Evolutionary conservation across 2,329 filamentous ascomycete species (phyloP).

Genomic region (Aspergillus aculeatus): DNA sequence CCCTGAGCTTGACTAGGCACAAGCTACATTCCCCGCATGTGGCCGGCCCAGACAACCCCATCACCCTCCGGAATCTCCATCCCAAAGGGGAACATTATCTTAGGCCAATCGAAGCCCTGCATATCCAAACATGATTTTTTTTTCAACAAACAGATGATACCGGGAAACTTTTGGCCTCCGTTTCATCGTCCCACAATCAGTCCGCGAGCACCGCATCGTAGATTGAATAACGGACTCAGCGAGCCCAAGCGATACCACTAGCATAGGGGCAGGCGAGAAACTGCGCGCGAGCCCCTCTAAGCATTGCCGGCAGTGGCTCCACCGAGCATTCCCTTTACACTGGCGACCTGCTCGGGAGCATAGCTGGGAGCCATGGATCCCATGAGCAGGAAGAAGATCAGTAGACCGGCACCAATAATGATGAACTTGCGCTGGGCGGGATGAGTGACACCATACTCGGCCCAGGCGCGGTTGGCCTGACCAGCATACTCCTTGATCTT

Average conservation of each 20-base stretch:
- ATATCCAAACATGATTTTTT: conserved; percentile 3
- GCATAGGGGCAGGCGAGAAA: background rate
- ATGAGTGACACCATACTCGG: conserved; percentile 75
- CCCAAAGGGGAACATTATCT: conserved; percentile 18
- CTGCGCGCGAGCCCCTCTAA: conserved; percentile 19
- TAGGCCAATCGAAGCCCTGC: conserved; percentile 12
- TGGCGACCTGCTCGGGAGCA: conserved; percentile 35
- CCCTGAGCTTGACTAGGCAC: conserved; percentile 21
- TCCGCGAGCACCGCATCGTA: background rate
- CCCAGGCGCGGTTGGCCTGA: conserved; percentile 75
- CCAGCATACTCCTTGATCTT: conserved; percentile 76
- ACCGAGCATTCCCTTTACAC: conserved; percentile 38
- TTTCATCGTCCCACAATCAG: background rate
- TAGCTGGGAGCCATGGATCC: conserved; percentile 59
- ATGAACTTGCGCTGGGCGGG: conserved; percentile 76
- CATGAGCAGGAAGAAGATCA: conserved; percentile 70
- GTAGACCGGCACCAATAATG: conserved; percentile 62
- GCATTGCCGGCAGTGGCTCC: conserved; percentile 34
- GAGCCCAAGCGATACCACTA: background rate
- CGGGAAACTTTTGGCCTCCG: background rate
- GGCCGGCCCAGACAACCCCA: conserved; percentile 24
- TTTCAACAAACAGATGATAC: background rate
- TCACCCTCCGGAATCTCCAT: conserved; percentile 7
- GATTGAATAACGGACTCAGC: background rate
- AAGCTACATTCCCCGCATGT: conserved; percentile 39